phyloP scores from a whole-genome alignment of 768 basidiomycete species.

The Rhizopogon sp. region DNA sequence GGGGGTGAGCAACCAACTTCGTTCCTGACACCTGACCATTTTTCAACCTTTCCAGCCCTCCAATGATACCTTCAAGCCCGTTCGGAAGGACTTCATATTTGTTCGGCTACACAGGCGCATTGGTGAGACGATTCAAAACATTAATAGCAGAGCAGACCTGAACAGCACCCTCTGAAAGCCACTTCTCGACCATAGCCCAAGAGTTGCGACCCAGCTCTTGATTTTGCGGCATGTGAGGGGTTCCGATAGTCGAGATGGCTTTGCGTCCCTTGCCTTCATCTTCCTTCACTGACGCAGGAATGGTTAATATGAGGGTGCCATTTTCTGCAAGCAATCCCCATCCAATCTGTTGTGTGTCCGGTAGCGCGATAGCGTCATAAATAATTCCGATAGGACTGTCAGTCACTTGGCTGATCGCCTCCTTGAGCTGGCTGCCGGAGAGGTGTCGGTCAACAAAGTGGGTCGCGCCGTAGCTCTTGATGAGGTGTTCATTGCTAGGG shows the following conservation, averaged over 20 bases:
- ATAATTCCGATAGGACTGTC: conserved; percentile 14
- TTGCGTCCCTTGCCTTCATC: conserved; percentile 16
- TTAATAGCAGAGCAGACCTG: conserved; percentile 11
- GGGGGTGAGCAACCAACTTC: conserved; percentile 39
- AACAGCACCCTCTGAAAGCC: conserved; percentile 21
- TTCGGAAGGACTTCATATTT: conserved; percentile 33
- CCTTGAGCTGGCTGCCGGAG: conserved; percentile 10
- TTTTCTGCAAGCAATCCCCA: conserved; percentile 26
- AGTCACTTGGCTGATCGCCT: conserved; percentile 24
- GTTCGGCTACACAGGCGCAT: conserved; percentile 27
- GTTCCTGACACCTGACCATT: conserved; percentile 34
- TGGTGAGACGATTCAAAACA: neutral
- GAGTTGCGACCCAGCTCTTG: conserved; percentile 6
- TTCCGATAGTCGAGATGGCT: conserved; percentile 16
- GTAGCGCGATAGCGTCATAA: conserved; percentile 28
- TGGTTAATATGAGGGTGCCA: conserved; percentile 28
- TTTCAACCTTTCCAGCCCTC: conserved; percentile 32
- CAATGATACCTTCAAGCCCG: conserved; percentile 33
- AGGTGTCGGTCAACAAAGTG: conserved; percentile 31
- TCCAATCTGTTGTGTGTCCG: conserved; percentile 30
- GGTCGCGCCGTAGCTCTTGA: conserved; percentile 35
- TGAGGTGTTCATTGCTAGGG: conserved; percentile 20
- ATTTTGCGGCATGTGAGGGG: conserved; percentile 16
- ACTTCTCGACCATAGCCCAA: conserved; percentile 18
- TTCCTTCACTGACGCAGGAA: conserved; percentile 18